Percentiles rank a stretch among this genome's conserved stretches.
phyloP scores from a whole-genome alignment of 1,284 basidiomycete species.

The Leccinum laetum region DNA sequence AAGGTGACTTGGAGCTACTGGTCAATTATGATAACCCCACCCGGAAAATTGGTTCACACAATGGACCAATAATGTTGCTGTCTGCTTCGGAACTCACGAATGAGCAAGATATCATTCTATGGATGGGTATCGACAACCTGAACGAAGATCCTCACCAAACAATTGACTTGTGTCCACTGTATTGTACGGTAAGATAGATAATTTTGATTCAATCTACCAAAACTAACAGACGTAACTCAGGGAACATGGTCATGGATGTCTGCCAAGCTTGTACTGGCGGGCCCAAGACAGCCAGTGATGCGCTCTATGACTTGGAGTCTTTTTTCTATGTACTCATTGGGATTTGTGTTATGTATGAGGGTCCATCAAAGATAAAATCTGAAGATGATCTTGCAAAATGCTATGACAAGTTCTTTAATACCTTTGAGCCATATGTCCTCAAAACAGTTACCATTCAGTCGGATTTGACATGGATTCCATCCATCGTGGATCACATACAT shows the following conservation, averaged over 20 bases:
- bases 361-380: not conserved
- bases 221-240: not conserved
- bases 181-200: not conserved
- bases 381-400: not conserved
- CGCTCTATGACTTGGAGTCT: not conserved
- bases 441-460: too few relatives aligned
- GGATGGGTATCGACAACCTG: constrained; percentile 3
- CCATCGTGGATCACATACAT: too few relatives aligned
- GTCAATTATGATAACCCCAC: not conserved
- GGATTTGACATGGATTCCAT: too few relatives aligned
- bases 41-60: not conserved
- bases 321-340: not conserved
- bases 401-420: too few relatives aligned
- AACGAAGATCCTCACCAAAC: not conserved
- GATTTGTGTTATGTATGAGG: not conserved
- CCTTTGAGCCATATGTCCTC: too few relatives aligned
- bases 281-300: not conserved
- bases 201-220: not conserved
- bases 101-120: constrained; percentile 2
- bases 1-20: not conserved
- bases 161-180: constrained; percentile 7
- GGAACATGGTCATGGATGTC: not conserved
- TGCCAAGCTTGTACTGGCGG: not conserved
- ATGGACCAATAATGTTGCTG: not conserved
- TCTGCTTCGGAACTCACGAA: not conserved